Conservation (phyloP, 176 grass and related monocot genomes). For the Luzula sylvatica region DNA sequence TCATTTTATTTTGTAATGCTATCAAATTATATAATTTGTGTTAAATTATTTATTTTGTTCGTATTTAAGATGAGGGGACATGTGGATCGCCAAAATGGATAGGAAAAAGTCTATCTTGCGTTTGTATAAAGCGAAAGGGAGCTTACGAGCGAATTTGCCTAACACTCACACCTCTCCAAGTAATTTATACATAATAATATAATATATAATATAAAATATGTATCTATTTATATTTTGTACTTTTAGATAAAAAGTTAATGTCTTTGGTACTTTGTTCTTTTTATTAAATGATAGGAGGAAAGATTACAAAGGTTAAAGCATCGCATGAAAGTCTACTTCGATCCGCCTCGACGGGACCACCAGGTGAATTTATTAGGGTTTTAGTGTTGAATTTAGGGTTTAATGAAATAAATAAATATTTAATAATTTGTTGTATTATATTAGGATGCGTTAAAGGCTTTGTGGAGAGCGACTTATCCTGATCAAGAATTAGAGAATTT, state of each 20-base stretch:
- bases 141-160: constrained; percentile 78
- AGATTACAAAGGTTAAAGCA: constrained; percentile 78
- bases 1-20: no score
- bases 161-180: constrained; percentile 81
- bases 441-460: constrained; percentile 88
- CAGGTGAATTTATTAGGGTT: constrained; percentile 33
- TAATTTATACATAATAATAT: constrained; percentile 9
- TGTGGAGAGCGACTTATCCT: constrained; percentile 92
- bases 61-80: constrained; percentile 68
- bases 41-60: no score
- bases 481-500: constrained; percentile 83
- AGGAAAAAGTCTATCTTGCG: constrained; percentile 80
- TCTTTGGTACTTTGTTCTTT: constrained; percentile 11
- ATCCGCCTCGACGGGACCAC: constrained; percentile 76
- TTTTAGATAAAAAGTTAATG: constrained; percentile 1
- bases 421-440: constrained; percentile 11
- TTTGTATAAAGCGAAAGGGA: constrained; percentile 87
- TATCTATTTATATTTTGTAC: constrained; percentile 2
- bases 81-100: constrained; percentile 99
- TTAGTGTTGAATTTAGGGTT: not conserved
- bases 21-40: no score
- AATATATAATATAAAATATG: not conserved
- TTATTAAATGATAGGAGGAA: constrained; percentile 57
- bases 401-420: not conserved
- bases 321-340: constrained; percentile 88